Conservation (phyloP, 2,329 filamentous ascomycete genomes). For the Fusarium torreyae region DNA sequence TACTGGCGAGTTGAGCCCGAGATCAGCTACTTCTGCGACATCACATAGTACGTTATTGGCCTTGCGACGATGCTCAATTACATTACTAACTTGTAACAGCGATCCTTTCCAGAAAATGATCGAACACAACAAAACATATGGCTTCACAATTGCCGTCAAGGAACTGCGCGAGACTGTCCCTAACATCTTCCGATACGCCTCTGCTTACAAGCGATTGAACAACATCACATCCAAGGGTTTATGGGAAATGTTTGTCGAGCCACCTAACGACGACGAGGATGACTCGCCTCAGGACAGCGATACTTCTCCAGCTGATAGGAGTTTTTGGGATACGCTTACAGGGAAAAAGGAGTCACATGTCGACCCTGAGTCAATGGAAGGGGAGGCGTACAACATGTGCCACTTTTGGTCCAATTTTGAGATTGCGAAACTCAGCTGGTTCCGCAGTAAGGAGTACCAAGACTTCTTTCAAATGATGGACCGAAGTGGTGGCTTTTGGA, state of each 20-base stretch:
- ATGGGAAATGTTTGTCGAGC: conserved; percentile 99
- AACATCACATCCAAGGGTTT: conserved; percentile 92
- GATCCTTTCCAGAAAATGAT: conserved; percentile 98
- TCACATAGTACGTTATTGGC: conserved; percentile 81
- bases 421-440: conserved; percentile 94
- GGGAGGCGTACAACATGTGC: conserved; percentile 99
- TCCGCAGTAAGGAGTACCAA: conserved; percentile 96
- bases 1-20: conserved; percentile 99
- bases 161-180: conserved; percentile 97
- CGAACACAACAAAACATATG: conserved; percentile 95
- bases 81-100: conserved; percentile 60
- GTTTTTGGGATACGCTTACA: conserved; percentile 81
- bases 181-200: conserved; percentile 99
- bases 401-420: conserved; percentile 99
- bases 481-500: conserved; percentile 97
- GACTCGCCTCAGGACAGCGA: conserved; percentile 75
- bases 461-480: conserved; percentile 99
- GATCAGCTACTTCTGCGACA: conserved; percentile 99
- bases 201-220: conserved; percentile 94
- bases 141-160: conserved; percentile 98
- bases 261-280: conserved; percentile 74
- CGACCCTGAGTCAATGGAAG: conserved; percentile 94
- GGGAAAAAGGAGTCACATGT: conserved; percentile 82
- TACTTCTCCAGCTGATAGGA: conserved; percentile 82
- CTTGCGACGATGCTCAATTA: neutral